Conservation (phyloP, 2,329 filamentous ascomycete species). For the Mariannaea elegans region DNA sequence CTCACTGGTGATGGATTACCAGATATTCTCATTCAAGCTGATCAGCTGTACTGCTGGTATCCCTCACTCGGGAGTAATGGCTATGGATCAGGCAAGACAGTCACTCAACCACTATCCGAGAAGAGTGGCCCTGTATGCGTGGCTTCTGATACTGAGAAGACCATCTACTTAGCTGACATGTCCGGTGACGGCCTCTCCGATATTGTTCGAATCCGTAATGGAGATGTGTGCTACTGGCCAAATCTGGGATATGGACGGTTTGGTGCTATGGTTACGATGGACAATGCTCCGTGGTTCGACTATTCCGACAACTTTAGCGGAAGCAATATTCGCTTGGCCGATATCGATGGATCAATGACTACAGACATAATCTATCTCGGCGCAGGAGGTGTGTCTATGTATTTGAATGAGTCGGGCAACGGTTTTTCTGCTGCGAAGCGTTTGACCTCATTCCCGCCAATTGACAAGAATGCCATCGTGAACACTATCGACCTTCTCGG, state of each 20-base stretch:
- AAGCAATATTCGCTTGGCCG: background rate
- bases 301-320: background rate
- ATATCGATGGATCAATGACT: background rate
- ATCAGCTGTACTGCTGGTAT: background rate
- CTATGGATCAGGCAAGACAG: background rate
- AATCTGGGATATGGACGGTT: slow-evolving; percentile 16
- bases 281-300: background rate
- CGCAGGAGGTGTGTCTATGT: background rate
- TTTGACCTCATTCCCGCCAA: background rate
- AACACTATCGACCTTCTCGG: slow-evolving; percentile 9
- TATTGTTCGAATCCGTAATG: background rate
- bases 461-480: background rate
- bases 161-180: slow-evolving; percentile 9
- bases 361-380: slow-evolving; percentile 2
- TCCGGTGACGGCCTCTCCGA: slow-evolving; percentile 10
- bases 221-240: slow-evolving; percentile 7
- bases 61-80: background rate
- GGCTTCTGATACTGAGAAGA: background rate
- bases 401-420: background rate
- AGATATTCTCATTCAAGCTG: background rate
- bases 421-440: background rate
- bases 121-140: background rate
- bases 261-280: background rate
- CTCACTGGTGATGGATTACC: slow-evolving; percentile 1
- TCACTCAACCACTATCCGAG: background rate